phyloP scores from a whole-genome alignment of 306 rosid genomes.

The Ormosia semicastrata region DNA sequence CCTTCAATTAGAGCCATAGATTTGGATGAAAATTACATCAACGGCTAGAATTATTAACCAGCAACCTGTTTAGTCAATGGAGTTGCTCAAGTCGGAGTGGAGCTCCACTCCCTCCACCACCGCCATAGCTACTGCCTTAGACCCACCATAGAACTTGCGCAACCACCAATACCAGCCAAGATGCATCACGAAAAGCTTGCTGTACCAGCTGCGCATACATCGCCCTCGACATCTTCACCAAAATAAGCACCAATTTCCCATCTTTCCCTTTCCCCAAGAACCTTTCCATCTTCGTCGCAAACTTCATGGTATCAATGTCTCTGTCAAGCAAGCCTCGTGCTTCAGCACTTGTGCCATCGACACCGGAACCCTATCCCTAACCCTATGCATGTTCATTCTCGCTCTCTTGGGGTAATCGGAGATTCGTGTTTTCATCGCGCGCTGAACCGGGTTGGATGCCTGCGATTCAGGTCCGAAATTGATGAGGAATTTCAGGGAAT shows the following conservation, averaged over 20 bases:
- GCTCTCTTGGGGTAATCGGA: slow-evolving; percentile 73
- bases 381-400: slow-evolving; percentile 51
- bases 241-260: slow-evolving; percentile 59
- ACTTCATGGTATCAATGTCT: slow-evolving; percentile 80
- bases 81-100: too few relatives aligned
- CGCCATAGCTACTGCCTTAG: too few relatives aligned
- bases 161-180: too few relatives aligned
- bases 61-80: too few relatives aligned
- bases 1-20: too few relatives aligned
- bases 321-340: slow-evolving; percentile 71
- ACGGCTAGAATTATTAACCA: too few relatives aligned
- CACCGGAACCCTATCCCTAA: slow-evolving; percentile 78
- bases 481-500: slow-evolving; percentile 54
- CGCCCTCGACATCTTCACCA: slow-evolving; percentile 86
- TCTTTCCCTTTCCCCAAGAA: slow-evolving; percentile 57
- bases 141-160: too few relatives aligned
- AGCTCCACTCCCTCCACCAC: too few relatives aligned
- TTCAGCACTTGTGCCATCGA: slow-evolving; percentile 65
- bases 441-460: slow-evolving; percentile 67
- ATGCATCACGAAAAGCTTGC: slow-evolving; percentile 80
- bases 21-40: too few relatives aligned
- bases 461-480: slow-evolving; percentile 35
- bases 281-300: slow-evolving; percentile 75
- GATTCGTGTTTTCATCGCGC: slow-evolving; percentile 48
- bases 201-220: slow-evolving; percentile 90